These are phyloP conservation scores for Mortierella sp. DNA, from an alignment of 371 early-diverging fungal species.

Conservation along the genomic window DNA sequence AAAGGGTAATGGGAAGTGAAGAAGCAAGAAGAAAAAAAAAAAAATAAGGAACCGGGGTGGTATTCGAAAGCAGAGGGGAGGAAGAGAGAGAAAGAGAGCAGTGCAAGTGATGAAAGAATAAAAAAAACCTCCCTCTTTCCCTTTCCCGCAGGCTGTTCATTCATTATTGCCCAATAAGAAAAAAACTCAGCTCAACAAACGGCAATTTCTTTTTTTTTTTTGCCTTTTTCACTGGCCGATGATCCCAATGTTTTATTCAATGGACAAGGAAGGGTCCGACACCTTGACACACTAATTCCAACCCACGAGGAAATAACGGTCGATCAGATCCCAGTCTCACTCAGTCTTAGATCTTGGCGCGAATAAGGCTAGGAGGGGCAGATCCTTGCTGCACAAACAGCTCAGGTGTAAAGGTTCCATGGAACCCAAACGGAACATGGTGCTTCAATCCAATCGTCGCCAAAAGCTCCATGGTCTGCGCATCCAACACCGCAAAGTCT, in stretches of 20 bases:
- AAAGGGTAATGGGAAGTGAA: neutral
- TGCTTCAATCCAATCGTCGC: slow-evolving; percentile 53
- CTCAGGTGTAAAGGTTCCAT: slow-evolving; percentile 55
- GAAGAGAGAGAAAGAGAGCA: neutral
- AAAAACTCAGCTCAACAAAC: neutral
- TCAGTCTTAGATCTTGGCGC: slow-evolving; percentile 28
- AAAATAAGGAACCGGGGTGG: neutral
- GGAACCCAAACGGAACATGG: slow-evolving; percentile 52
- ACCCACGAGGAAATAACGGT: neutral
- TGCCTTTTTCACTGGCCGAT: neutral
- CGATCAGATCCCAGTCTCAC: neutral
- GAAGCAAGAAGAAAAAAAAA: neutral
- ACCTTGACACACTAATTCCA: too few relatives aligned
- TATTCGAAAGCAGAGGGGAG: neutral
- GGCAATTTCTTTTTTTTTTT: neutral
- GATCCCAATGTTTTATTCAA: neutral
- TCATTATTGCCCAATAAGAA: too few relatives aligned
- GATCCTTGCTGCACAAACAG: slow-evolving; percentile 25
- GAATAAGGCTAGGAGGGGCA: slow-evolving; percentile 35
- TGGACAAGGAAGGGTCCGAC: too few relatives aligned
- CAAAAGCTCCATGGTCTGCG: slow-evolving; percentile 42
- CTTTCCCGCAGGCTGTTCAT: too few relatives aligned
- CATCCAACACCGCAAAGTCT: slow-evolving; percentile 52
- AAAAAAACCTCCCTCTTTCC: neutral
- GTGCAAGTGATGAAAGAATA: neutral